These are phyloP conservation scores for Cylindrotheca closterium DNA, from an alignment of 108 stramenopile genomes.

Conservation along the genomic window DNA sequence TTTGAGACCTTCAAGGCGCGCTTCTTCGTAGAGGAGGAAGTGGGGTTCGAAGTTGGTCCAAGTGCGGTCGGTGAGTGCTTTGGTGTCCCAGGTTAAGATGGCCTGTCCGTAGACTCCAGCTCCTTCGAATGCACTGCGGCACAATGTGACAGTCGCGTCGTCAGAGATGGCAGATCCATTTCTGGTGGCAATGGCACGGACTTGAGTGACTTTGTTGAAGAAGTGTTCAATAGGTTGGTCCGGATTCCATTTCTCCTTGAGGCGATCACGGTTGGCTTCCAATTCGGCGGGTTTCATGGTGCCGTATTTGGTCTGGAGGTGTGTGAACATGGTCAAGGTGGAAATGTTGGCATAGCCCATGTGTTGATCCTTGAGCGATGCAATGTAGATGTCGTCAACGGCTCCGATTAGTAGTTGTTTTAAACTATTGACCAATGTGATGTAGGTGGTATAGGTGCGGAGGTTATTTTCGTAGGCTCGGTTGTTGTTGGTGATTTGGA, in stretches of 20 bases:
- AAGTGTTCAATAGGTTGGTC: constrained; percentile 22
- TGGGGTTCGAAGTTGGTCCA: neutral
- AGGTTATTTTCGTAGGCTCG: neutral
- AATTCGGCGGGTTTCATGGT: constrained; percentile 18
- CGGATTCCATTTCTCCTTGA: constrained; percentile 13
- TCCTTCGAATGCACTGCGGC: neutral
- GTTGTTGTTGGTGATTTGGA: neutral
- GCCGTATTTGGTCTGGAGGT: constrained; percentile 25
- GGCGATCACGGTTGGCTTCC: neutral
- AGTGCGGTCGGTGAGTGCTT: neutral
- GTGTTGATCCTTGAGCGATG: neutral
- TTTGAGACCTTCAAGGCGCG: constrained; percentile 1
- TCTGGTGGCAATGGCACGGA: constrained; percentile 5
- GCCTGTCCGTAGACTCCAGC: neutral
- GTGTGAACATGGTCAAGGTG: constrained; percentile 4
- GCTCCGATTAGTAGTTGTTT: constrained; percentile 6
- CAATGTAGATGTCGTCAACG: constrained; percentile 7
- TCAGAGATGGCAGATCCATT: neutral
- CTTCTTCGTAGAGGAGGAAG: constrained; percentile 8
- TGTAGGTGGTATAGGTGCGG: neutral
- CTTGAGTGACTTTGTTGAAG: constrained; percentile 7
- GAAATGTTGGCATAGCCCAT: constrained; percentile 5
- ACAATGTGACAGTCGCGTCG: neutral
- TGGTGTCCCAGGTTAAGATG: constrained; percentile 1
- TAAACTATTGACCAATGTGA: neutral